Conservation (phyloP, 768 basidiomycete species). For the Serendipita vermifera region DNA sequence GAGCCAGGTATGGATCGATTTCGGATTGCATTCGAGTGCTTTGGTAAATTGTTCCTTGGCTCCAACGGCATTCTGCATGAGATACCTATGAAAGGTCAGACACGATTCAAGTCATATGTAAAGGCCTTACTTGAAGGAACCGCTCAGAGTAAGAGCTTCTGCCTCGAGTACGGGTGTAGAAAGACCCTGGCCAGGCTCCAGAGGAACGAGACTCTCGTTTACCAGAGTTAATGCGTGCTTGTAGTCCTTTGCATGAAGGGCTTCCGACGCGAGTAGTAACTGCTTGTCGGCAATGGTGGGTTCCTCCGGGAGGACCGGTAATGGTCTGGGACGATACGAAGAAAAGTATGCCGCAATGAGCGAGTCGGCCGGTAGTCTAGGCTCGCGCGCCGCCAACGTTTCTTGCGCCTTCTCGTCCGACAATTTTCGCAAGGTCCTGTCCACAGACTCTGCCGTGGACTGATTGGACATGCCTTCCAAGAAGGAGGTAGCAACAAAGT, state of each 20-base stretch:
- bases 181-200: slow-evolving; percentile 59
- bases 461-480: slow-evolving; percentile 86
- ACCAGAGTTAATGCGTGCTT: slow-evolving; percentile 62
- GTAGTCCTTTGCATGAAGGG: slow-evolving; percentile 76
- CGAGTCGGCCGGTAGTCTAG: slow-evolving; percentile 72
- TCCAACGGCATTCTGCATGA: slow-evolving; percentile 67
- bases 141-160: slow-evolving; percentile 82
- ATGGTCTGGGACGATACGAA: slow-evolving; percentile 80
- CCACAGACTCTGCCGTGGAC: slow-evolving; percentile 62
- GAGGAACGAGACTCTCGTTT: slow-evolving; percentile 46
- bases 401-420: slow-evolving; percentile 58
- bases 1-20: slow-evolving; percentile 77
- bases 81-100: slow-evolving; percentile 45
- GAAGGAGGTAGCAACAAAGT: slow-evolving; percentile 94
- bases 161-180: slow-evolving; percentile 63
- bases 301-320: slow-evolving; percentile 57
- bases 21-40: slow-evolving; percentile 52
- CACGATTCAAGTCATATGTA: background rate
- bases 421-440: slow-evolving; percentile 81
- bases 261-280: slow-evolving; percentile 64
- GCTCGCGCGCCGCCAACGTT: slow-evolving; percentile 58
- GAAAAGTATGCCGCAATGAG: slow-evolving; percentile 95
- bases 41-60: slow-evolving; percentile 76
- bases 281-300: slow-evolving; percentile 75
- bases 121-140: slow-evolving; percentile 76